These are phyloP conservation scores for Coemansia sp. DNA, from an alignment of 192 early-diverging fungal species.

Conservation along the genomic window DNA sequence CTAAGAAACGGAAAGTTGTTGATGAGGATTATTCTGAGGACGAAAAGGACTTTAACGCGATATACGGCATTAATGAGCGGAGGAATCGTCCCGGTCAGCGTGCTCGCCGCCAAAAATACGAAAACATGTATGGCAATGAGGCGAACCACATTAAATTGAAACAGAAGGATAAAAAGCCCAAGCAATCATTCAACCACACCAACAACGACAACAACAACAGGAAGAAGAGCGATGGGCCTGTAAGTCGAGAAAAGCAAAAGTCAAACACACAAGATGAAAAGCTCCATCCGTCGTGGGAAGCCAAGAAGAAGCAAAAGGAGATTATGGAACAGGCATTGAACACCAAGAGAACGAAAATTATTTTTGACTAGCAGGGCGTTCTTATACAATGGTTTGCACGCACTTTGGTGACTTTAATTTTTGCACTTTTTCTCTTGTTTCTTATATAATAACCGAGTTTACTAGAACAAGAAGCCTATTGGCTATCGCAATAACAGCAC, in stretches of 20 bases:
- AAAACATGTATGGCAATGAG: conserved; percentile 57
- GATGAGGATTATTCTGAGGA: conserved; percentile 37
- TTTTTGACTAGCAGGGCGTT: conserved; percentile 27
- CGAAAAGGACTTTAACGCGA: conserved; percentile 55
- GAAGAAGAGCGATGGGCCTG: conserved; percentile 14
- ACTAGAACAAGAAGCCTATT: no score
- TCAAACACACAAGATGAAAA: not conserved
- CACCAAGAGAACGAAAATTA: conserved; percentile 57
- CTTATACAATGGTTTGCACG: not conserved
- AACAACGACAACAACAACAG: conserved; percentile 22
- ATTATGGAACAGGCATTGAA: conserved; percentile 47
- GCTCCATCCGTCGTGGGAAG: conserved; percentile 52
- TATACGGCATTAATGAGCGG: conserved; percentile 41
- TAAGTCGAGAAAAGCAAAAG: conserved; percentile 11
- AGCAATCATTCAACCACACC: not conserved
- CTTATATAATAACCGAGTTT: not conserved
- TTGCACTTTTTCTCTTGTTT: not conserved
- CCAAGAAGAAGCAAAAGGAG: conserved; percentile 49
- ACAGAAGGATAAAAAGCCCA: conserved; percentile 49
- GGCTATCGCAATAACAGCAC: not conserved
- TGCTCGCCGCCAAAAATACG: conserved; percentile 52
- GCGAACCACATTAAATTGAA: conserved; percentile 60
- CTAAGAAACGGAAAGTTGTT: conserved; percentile 22
- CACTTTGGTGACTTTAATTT: not conserved
- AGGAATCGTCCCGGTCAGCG: conserved; percentile 63